Evolutionary conservation across 345 rosid species (phyloP).

Genomic region (Eucalyptus paniculata): DNA sequence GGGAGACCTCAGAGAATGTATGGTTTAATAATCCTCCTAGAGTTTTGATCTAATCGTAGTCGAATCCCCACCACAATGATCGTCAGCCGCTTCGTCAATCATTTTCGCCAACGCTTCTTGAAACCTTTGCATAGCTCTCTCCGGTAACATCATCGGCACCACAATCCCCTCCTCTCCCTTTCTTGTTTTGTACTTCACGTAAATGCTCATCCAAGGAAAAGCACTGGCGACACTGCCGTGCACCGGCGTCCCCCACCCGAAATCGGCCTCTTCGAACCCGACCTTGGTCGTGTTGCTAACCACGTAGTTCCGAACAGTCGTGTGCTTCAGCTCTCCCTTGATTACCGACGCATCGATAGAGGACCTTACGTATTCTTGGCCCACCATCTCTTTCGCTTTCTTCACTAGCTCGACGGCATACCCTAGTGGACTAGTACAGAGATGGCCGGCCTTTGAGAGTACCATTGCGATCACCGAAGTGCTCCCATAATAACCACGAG

Average conservation of each 20-base stretch:
- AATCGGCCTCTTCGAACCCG: neutral
- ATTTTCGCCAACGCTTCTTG: neutral
- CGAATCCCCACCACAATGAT: neutral
- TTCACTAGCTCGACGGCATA: neutral
- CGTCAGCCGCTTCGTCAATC: neutral
- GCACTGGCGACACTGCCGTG: neutral
- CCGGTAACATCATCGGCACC: neutral
- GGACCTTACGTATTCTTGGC: neutral
- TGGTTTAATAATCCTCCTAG: neutral
- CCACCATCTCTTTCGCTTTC: neutral
- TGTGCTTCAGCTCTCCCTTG: neutral
- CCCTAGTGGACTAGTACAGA: neutral
- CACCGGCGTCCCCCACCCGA: neutral
- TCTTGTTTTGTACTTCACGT: neutral
- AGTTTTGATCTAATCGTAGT: neutral
- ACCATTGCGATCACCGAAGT: neutral
- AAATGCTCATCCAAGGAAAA: neutral
- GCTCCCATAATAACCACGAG: neutral
- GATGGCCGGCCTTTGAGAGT: neutral
- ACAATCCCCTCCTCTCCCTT: neutral
- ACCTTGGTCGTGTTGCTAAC: neutral
- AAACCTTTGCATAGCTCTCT: neutral
- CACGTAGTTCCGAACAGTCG: neutral
- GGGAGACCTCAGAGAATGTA: neutral
- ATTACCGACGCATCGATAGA: neutral